Evolutionary conservation across 257 asterid species (phyloP).

Genomic region (Fraxinus anomala): DNA sequence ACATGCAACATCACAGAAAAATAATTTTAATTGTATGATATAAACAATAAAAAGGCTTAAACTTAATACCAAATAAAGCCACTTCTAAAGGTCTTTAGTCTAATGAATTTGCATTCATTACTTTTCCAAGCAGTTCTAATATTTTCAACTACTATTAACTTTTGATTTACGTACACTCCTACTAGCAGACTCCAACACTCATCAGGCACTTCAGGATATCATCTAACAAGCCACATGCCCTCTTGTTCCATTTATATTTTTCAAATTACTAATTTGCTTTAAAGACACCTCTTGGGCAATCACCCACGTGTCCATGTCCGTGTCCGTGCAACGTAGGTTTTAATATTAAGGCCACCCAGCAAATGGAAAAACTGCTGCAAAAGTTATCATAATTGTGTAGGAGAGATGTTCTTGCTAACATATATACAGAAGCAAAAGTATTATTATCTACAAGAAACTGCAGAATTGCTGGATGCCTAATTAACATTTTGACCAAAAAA

Average conservation of each 20-base stretch:
- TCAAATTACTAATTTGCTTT: too few relatives aligned
- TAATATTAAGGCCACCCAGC: background rate
- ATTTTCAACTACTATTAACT: too few relatives aligned
- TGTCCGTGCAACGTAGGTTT: too few relatives aligned
- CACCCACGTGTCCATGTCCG: too few relatives aligned
- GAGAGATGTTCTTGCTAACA: background rate
- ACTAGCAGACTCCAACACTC: too few relatives aligned
- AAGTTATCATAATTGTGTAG: background rate
- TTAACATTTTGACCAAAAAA: background rate
- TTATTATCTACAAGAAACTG: background rate
- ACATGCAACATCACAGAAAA: background rate
- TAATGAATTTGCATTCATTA: background rate
- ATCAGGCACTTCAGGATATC: too few relatives aligned
- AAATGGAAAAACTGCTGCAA: background rate
- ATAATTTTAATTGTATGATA: background rate
- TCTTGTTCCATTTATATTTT: too few relatives aligned
- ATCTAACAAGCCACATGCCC: too few relatives aligned
- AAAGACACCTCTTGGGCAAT: too few relatives aligned
- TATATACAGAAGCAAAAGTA: background rate
- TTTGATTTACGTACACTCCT: too few relatives aligned
- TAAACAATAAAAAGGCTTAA: background rate
- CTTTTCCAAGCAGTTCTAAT: background rate
- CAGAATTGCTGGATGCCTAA: background rate
- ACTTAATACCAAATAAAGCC: background rate
- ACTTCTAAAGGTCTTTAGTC: background rate